Conservation (phyloP, 345 rosid genomes). For the Populus davidiana region DNA sequence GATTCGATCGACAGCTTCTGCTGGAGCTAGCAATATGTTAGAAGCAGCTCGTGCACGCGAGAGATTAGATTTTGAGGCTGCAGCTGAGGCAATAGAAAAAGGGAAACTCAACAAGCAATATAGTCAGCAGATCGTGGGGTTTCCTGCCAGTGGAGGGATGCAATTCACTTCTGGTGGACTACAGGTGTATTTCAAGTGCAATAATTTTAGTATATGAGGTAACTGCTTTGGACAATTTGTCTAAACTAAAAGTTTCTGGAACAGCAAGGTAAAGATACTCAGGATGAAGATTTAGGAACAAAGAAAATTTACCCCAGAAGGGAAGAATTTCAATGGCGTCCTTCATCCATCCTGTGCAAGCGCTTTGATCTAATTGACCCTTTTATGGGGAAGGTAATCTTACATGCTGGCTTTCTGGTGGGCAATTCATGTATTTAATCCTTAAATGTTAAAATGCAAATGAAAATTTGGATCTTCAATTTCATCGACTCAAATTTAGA, state of each 20-base stretch:
- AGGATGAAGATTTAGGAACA: slow-evolving; percentile 42
- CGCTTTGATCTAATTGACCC: slow-evolving; percentile 97
- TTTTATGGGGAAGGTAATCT: slow-evolving; percentile 80
- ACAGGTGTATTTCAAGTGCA: slow-evolving; percentile 47
- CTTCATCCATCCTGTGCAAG: slow-evolving; percentile 83
- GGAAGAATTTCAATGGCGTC: slow-evolving; percentile 94
- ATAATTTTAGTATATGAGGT: slow-evolving; percentile 10
- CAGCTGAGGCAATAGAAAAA: slow-evolving; percentile 84
- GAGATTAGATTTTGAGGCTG: slow-evolving; percentile 94
- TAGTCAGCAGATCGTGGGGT: slow-evolving; percentile 40
- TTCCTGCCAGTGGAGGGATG: slow-evolving; percentile 52
- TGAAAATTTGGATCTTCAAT: neutral
- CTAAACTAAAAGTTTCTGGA: slow-evolving; percentile 20
- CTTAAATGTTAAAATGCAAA: neutral
- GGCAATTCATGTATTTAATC: neutral
- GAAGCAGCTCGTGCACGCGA: slow-evolving; percentile 94
- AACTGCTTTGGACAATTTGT: slow-evolving; percentile 12
- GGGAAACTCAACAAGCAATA: slow-evolving; percentile 54
- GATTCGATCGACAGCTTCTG: slow-evolving; percentile 57
- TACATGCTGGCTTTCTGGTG: slow-evolving; percentile 3
- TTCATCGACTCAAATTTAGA: too few species aligned
- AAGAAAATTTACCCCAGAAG: slow-evolving; percentile 64
- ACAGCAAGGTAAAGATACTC: slow-evolving; percentile 55
- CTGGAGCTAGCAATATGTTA: slow-evolving; percentile 60
- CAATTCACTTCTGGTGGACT: slow-evolving; percentile 75